Evolutionary conservation across 306 rosid species (phyloP).

Genomic region (Quercus ilex): DNA sequence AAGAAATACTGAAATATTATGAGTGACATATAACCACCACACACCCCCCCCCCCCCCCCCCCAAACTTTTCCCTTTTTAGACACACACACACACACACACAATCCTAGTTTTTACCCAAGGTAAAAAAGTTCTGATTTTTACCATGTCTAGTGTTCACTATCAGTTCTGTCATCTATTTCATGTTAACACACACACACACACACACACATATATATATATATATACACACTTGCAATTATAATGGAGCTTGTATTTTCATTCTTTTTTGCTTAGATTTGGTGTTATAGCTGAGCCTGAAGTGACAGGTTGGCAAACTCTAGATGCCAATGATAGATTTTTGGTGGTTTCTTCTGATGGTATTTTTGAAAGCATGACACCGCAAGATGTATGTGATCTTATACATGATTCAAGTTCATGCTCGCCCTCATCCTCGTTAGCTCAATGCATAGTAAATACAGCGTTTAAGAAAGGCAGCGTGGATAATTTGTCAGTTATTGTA

Average conservation of each 20-base stretch:
- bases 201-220: too few relatives aligned
- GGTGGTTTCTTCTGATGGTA: slow-evolving; percentile 2
- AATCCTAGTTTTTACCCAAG: not conserved
- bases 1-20: not conserved
- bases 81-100: too few relatives aligned
- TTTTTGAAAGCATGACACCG: slow-evolving; percentile 8
- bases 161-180: not conserved
- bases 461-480: not conserved
- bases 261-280: slow-evolving; percentile 5
- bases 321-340: not conserved
- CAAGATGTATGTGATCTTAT: not conserved
- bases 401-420: not conserved
- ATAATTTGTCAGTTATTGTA: slow-evolving; percentile 1
- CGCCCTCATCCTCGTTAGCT: not conserved
- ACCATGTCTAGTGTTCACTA: not conserved
- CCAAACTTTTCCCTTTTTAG: too few relatives aligned
- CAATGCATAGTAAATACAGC: not conserved
- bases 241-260: not conserved
- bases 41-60: fast-evolving
- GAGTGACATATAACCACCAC: not conserved
- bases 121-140: not conserved
- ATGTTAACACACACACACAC: not conserved
- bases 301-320: not conserved
- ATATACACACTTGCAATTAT: not conserved
- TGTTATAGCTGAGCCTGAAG: not conserved